phyloP scores from a whole-genome alignment of 139 green algal genomes.

The Chlamydomonas sphaeroides region DNA sequence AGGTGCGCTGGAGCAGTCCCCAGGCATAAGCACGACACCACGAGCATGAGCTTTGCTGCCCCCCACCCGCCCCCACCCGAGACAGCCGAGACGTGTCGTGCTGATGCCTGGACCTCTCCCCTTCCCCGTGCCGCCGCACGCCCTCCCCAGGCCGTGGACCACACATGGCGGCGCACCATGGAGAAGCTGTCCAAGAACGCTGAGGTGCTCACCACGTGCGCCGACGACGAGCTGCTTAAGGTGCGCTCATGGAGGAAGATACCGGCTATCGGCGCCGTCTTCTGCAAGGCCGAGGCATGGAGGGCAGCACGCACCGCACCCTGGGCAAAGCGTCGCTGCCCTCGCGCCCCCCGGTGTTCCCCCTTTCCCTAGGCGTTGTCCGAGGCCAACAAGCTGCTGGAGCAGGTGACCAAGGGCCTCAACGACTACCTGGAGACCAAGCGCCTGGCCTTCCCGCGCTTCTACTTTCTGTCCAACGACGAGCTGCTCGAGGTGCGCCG shows the following conservation, averaged over 20 bases:
- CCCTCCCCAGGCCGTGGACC: conserved; percentile 75
- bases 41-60: background rate
- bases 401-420: conserved; percentile 81
- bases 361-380: conserved; percentile 67
- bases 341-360: background rate
- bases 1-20: no score
- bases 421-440: conserved; percentile 90
- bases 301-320: no score
- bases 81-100: no score
- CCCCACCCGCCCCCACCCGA: no score
- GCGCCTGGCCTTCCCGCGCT: conserved; percentile 82
- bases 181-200: conserved; percentile 77
- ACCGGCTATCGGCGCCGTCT: no score
- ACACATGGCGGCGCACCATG: conserved; percentile 81
- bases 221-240: conserved; percentile 83
- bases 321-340: background rate
- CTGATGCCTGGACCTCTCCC: no score
- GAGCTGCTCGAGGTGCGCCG: conserved; percentile 78
- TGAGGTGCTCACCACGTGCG: conserved; percentile 69
- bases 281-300: no score
- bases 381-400: conserved; percentile 78
- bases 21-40: no score
- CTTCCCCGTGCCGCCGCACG: no score
- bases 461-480: conserved; percentile 91
- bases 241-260: no score